Conservation (phyloP, 2,329 filamentous ascomycete species). For the Rhynchosporium secalis region DNA sequence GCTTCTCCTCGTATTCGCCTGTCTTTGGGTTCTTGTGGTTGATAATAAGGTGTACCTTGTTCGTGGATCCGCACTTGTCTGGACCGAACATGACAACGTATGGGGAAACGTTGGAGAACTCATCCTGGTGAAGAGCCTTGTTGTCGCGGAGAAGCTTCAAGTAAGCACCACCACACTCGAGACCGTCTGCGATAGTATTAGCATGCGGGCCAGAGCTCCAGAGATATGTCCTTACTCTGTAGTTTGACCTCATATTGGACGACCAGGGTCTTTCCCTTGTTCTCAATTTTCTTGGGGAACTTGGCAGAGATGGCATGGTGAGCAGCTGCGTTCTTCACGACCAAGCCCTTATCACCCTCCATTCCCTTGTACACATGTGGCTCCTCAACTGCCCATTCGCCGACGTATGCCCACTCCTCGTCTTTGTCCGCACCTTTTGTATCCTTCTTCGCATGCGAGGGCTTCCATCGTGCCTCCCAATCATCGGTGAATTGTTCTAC, state of each 20-base stretch:
- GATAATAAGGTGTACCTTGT: constrained; percentile 99
- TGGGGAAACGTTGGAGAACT: constrained; percentile 95
- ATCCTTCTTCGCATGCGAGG: constrained; percentile 96
- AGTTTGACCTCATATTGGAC: constrained; percentile 99
- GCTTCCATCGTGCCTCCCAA: constrained; percentile 92
- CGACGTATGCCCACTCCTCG: constrained; percentile 96
- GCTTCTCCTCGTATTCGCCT: constrained; percentile 99
- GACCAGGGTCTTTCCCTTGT: constrained; percentile 95
- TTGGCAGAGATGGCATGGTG: constrained; percentile 99
- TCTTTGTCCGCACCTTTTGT: constrained; percentile 66
- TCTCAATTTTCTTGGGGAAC: constrained; percentile 93
- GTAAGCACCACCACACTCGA: constrained; percentile 98
- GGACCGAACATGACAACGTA: constrained; percentile 99
- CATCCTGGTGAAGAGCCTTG: constrained; percentile 92
- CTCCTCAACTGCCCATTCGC: constrained; percentile 96
- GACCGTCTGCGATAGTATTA: constrained; percentile 64
- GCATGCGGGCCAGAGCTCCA: constrained; percentile 29
- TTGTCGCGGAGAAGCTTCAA: constrained; percentile 98
- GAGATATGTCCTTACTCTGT: constrained; percentile 67
- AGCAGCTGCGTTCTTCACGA: constrained; percentile 95
- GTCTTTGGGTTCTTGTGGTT: constrained; percentile 99
- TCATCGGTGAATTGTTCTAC: constrained; percentile 97
- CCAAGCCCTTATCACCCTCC: constrained; percentile 91
- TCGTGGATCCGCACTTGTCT: constrained; percentile 98
- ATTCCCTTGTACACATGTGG: constrained; percentile 87